phyloP scores from a whole-genome alignment of 2,329 filamentous ascomycete genomes.

The Lasiodiplodia theobromae region DNA sequence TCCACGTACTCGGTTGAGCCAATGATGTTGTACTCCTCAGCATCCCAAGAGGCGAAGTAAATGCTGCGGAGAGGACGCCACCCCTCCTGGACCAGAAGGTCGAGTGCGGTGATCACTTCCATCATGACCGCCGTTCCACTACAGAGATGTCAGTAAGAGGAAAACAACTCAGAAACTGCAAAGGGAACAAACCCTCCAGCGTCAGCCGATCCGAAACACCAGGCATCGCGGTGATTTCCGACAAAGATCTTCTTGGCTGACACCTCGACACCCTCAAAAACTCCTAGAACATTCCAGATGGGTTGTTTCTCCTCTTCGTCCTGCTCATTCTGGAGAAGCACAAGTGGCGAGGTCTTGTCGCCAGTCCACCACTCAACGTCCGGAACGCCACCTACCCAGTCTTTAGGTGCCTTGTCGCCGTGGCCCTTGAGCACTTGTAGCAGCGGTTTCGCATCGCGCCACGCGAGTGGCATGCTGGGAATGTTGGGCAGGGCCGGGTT shows the following conservation, averaged over 20 bases:
- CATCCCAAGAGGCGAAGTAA: slow-evolving; percentile 97
- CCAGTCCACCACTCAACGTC: slow-evolving; percentile 87
- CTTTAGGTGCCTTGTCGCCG: slow-evolving; percentile 71
- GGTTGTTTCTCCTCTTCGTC: slow-evolving; percentile 82
- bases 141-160: slow-evolving; percentile 13
- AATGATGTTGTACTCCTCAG: slow-evolving; percentile 88
- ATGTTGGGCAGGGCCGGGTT: slow-evolving; percentile 79
- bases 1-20: slow-evolving; percentile 97
- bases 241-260: slow-evolving; percentile 83
- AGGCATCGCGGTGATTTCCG: slow-evolving; percentile 92
- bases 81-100: slow-evolving; percentile 75
- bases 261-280: slow-evolving; percentile 85
- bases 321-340: slow-evolving; percentile 85
- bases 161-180: neutral
- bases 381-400: slow-evolving; percentile 80
- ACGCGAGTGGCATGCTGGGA: slow-evolving; percentile 87
- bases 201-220: slow-evolving; percentile 86
- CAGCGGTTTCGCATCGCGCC: slow-evolving; percentile 84
- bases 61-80: slow-evolving; percentile 96
- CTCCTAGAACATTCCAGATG: slow-evolving; percentile 91
- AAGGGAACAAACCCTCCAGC: slow-evolving; percentile 61
- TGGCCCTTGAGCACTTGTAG: slow-evolving; percentile 78
- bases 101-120: slow-evolving; percentile 85
- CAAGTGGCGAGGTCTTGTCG: slow-evolving; percentile 68
- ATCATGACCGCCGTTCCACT: slow-evolving; percentile 91